Percentiles rank a stretch among this genome's conserved stretches.
phyloP scores from a whole-genome alignment of 345 rosid species.

The Gossypium turneri region DNA sequence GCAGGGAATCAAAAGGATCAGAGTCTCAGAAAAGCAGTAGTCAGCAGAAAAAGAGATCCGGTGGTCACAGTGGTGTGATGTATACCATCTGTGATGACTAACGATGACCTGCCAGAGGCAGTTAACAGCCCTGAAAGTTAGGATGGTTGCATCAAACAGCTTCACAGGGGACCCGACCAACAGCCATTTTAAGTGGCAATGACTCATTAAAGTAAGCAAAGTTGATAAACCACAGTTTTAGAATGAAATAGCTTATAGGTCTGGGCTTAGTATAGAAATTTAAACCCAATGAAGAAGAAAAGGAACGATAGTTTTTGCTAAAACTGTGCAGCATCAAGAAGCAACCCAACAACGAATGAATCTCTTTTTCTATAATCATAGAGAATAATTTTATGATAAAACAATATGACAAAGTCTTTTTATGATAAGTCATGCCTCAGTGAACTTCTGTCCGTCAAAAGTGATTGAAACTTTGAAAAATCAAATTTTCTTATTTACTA shows the following conservation, averaged over 20 bases:
- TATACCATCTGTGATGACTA: too few relatives aligned
- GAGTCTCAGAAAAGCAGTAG: not conserved
- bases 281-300: too few relatives aligned
- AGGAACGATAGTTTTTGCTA: too few relatives aligned
- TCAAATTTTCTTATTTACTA: not conserved
- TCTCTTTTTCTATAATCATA: not conserved
- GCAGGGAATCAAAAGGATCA: not conserved
- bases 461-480: conserved; percentile 8
- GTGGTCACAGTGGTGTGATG: not conserved
- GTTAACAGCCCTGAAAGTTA: too few relatives aligned
- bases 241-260: too few relatives aligned
- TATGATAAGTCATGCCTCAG: not conserved
- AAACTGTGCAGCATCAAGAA: not conserved
- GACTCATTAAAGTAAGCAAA: too few relatives aligned
- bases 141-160: too few relatives aligned
- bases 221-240: too few relatives aligned
- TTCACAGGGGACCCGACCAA: too few relatives aligned
- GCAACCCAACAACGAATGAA: not conserved
- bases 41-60: not conserved
- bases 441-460: not conserved
- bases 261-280: too few relatives aligned
- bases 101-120: too few relatives aligned
- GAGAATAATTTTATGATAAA: not conserved
- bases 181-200: too few relatives aligned
- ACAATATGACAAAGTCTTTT: not conserved